A percentile compares a stretch with the other conserved stretches of the same genome.
Conservation (phyloP, 176 grass and related monocot species). For the Juncus effusus region DNA sequence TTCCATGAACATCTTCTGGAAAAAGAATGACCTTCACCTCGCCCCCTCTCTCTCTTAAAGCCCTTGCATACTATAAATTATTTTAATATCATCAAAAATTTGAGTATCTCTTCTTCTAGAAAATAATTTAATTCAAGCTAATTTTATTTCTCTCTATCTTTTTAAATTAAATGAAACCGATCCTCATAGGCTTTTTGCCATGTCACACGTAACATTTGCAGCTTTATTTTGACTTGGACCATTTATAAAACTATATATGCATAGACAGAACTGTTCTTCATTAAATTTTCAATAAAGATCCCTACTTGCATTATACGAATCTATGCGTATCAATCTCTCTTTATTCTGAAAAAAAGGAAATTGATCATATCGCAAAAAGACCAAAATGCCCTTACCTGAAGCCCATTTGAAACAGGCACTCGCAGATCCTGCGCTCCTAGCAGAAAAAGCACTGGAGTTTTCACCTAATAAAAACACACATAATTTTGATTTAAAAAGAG, state of each 20-base stretch:
- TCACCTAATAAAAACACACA: conserved; percentile 48
- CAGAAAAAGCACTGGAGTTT: conserved; percentile 71
- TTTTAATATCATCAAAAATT: conserved; percentile 2
- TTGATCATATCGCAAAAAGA: background rate
- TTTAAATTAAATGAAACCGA: too few relatives aligned
- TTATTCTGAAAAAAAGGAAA: background rate
- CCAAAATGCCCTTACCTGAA: conserved; percentile 51
- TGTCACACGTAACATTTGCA: too few relatives aligned
- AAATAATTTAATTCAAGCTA: too few relatives aligned
- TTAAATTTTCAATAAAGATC: background rate
- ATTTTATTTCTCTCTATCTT: too few relatives aligned
- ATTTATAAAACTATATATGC: background rate
- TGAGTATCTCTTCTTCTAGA: background rate
- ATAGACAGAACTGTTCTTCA: conserved; percentile 1
- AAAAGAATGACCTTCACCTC: conserved; percentile 77
- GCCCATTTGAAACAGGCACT: conserved; percentile 96
- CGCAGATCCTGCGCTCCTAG: conserved; percentile 90
- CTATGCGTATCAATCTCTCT: background rate
- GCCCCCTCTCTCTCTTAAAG: conserved; percentile 78
- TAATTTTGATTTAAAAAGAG: conserved; percentile 17
- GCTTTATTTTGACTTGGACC: conserved; percentile 2
- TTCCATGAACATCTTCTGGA: conserved; percentile 79
- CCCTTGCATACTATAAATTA: conserved; percentile 59
- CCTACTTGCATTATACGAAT: background rate
- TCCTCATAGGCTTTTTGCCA: too few relatives aligned